A percentile compares a stretch with the other conserved stretches of the same genome.
Conservation (phyloP, 2,329 filamentous ascomycete genomes). For the Escovopsis sp. region DNA sequence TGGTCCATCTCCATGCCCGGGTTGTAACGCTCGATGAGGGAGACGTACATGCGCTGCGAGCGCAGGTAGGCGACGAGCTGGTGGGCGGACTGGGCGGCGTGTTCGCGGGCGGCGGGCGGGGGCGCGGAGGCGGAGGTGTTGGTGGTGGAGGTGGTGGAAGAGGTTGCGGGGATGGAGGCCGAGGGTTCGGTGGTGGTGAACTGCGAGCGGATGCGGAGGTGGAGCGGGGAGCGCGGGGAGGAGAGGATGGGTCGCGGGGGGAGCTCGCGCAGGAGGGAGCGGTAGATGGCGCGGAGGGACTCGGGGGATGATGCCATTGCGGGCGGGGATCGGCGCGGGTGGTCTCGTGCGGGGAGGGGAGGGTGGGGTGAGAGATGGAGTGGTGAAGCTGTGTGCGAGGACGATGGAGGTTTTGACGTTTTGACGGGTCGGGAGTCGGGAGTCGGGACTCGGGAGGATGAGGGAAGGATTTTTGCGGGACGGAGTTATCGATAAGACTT, state of each 20-base stretch:
- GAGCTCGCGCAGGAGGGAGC: conserved; percentile 76
- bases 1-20: conserved; percentile 78
- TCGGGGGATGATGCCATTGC: conserved; percentile 21
- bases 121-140: conserved; percentile 12
- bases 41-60: conserved; percentile 73
- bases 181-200: conserved; percentile 8
- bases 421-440: no score
- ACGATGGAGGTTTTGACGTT: no score
- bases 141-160: conserved; percentile 15
- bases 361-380: not conserved
- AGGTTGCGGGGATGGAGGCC: conserved; percentile 2
- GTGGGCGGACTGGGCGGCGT: conserved; percentile 34
- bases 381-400: no score
- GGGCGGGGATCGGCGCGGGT: no score
- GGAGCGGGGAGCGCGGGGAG: conserved; percentile 39
- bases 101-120: conserved; percentile 10
- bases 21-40: conserved; percentile 81
- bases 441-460: no score
- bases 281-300: conserved; percentile 65
- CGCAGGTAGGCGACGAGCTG: conserved; percentile 69
- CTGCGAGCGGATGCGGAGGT: conserved; percentile 17
- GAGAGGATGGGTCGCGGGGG: conserved; percentile 51
- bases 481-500: no score
- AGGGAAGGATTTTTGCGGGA: no score
- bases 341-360: not conserved